phyloP scores from a whole-genome alignment of 371 early-diverging fungal genomes.

The Mucor saturninus region DNA sequence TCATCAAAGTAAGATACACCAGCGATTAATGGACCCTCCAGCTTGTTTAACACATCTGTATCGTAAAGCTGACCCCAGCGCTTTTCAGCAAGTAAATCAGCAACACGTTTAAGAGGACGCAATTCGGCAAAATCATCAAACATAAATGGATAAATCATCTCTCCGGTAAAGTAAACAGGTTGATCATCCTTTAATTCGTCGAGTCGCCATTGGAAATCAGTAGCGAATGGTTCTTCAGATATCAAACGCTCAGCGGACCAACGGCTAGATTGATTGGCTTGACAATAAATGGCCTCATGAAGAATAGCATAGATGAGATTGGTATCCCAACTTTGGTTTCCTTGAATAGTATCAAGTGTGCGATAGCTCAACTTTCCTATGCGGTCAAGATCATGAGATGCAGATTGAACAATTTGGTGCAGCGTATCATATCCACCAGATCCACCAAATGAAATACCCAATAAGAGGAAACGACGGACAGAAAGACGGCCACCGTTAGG shows the following conservation, averaged over 20 bases:
- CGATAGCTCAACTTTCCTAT: constrained; percentile 53
- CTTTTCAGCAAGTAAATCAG: constrained; percentile 63
- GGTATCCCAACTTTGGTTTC: constrained; percentile 58
- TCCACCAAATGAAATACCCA: constrained; percentile 70
- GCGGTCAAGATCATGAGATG: constrained; percentile 56
- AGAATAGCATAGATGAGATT: constrained; percentile 73
- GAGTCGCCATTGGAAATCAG: constrained; percentile 56
- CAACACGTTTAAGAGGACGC: constrained; percentile 62
- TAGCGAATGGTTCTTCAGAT: constrained; percentile 47
- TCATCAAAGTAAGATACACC: constrained; percentile 79
- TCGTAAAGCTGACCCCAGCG: constrained; percentile 70
- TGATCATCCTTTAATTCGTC: constrained; percentile 42
- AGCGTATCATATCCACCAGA: constrained; percentile 72
- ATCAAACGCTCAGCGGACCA: constrained; percentile 73
- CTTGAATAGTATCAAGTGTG: constrained; percentile 53
- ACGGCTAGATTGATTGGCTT: constrained; percentile 57
- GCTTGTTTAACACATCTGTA: constrained; percentile 46
- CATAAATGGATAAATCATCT: constrained; percentile 79
- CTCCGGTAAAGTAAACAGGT: constrained; percentile 59
- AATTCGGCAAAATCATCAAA: constrained; percentile 74
- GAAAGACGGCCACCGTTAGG: constrained; percentile 74
- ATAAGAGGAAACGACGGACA: constrained; percentile 73
- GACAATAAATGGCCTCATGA: constrained; percentile 77
- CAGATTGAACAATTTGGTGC: constrained; percentile 60
- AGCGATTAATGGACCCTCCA: constrained; percentile 62